Base-by-base conservation (phyloP, 73 alveolate genomes). In the Loxodes magnus region DNA sequence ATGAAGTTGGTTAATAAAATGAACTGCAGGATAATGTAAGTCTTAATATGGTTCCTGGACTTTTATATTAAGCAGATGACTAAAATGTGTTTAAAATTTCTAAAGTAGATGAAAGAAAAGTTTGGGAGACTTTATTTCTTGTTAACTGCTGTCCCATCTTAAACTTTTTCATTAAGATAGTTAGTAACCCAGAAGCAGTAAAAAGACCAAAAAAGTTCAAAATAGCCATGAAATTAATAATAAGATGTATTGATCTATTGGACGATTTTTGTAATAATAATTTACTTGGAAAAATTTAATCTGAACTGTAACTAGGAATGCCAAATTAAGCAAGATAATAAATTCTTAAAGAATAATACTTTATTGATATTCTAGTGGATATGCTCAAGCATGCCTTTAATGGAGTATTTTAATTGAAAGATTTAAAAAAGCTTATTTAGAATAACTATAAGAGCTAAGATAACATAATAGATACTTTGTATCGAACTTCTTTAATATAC, bases 111-210 rank as follows among this genome's bases (percentile, higher is more conserved):
- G 59, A 19, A 12, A 9, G n/a, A 10, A 20, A 25, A 25, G 26
- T 19, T 1, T 46, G 59, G 59, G 59, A 24, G n/a, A 46, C 59
- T 22, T 25, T 46, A 1, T 46, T 46, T 24, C 2, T 46, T 7
- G 2, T 46, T 7, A 24, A 46, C 59, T 46, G 59, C 60, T 25
- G 7, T 37, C 59, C 59, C n/a, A 46, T 46, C 28, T 25, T 46
- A 24, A 9, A 12, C 7, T 6, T n/a, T 12, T 46, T 46, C 59
- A 37, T 23, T 1, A 21, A 16, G 1, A 10, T 25, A n/a, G 5
- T 46, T 22, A 38, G 9, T 28, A 38, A 6, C 9, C n/a, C n/a
- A n/a, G n/a, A 22, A 6, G 19, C 21, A 0, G 7, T 14, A 38
- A 6, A 7, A 12, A 5, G 23, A 6, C 6, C 6, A 14, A 14